phyloP scores from a whole-genome alignment of 2,329 filamentous ascomycete species.

The Fonsecaea monophora region DNA sequence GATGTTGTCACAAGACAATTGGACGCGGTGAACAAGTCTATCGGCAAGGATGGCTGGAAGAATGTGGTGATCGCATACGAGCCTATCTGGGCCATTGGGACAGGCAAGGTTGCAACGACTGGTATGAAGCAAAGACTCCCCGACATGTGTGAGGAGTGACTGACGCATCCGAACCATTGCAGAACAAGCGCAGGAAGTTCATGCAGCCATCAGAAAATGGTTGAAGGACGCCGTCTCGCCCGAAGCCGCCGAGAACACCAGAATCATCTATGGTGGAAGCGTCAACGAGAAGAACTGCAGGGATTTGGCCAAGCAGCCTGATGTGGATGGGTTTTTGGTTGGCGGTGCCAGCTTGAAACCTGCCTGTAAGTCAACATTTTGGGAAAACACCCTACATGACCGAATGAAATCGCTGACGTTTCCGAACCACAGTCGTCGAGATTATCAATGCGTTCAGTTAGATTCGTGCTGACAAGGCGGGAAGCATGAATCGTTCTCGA shows the following conservation, averaged over 20 bases:
- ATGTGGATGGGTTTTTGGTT: conserved; percentile 98
- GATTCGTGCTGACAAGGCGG: conserved; percentile 17
- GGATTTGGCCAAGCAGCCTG: conserved; percentile 86
- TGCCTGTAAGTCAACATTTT: conserved; percentile 69
- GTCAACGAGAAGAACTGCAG: conserved; percentile 98
- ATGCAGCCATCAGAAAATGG: conserved; percentile 90
- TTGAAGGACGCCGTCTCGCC: conserved; percentile 75
- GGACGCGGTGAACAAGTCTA: conserved; percentile 74
- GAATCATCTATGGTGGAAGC: conserved; percentile 95
- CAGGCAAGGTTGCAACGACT: conserved; percentile 86
- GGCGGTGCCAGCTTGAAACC: conserved; percentile 97
- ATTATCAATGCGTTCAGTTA: conserved; percentile 70
- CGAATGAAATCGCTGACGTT: conserved; percentile 20
- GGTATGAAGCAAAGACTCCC: conserved; percentile 27
- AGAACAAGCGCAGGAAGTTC: conserved; percentile 90
- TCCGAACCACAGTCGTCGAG: conserved; percentile 61
- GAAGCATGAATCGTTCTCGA: not conserved
- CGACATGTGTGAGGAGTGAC: not conserved
- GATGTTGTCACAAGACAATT: conserved; percentile 82
- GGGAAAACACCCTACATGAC: not conserved
- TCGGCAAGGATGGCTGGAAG: conserved; percentile 77
- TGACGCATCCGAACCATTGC: conserved; percentile 42
- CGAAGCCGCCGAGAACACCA: conserved; percentile 81
- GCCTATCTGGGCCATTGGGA: conserved; percentile 92
- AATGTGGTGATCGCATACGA: conserved; percentile 98